phyloP scores from a whole-genome alignment of 129 eudicot genomes.

The Oenanthe sinensis region DNA sequence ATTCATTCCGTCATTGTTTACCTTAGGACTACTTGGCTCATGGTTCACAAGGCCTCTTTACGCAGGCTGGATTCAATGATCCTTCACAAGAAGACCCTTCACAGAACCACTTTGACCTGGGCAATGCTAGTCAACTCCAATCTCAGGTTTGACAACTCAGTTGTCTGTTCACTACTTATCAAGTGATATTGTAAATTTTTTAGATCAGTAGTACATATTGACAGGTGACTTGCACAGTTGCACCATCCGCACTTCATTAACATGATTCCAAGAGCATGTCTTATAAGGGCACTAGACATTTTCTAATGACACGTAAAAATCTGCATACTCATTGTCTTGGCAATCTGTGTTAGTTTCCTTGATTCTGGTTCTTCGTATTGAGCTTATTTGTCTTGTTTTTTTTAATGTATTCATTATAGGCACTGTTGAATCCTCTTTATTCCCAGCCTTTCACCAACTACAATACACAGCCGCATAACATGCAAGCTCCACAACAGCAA shows the following conservation, averaged over 20 bases:
- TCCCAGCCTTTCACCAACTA: slow-evolving; percentile 80
- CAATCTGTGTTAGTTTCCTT: not conserved
- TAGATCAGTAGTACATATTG: slow-evolving; percentile 1
- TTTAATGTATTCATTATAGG: slow-evolving; percentile 25
- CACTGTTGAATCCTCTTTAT: slow-evolving; percentile 73
- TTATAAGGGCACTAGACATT: not conserved
- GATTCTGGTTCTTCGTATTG: not conserved
- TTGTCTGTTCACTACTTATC: not conserved
- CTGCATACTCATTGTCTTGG: not conserved
- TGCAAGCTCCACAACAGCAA: slow-evolving; percentile 46
- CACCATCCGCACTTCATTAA: not conserved
- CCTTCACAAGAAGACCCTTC: slow-evolving; percentile 77
- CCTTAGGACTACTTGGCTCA: slow-evolving; percentile 81
- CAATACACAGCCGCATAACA: slow-evolving; percentile 50
- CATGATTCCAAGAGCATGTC: not conserved
- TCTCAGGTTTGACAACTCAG: slow-evolving; percentile 48
- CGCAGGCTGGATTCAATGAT: slow-evolving; percentile 72
- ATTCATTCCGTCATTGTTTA: not conserved
- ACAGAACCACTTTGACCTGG: slow-evolving; percentile 57
- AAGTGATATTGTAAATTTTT: not conserved
- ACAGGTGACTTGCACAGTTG: not conserved
- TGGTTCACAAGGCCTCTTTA: slow-evolving; percentile 87
- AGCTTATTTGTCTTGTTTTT: not conserved
- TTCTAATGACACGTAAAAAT: not conserved
- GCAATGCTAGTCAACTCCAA: slow-evolving; percentile 53